Percentiles rank a stretch among this genome's conserved stretches.
Conservation (phyloP, 2,329 filamentous ascomycete species). For the Exophiala bonariae region DNA sequence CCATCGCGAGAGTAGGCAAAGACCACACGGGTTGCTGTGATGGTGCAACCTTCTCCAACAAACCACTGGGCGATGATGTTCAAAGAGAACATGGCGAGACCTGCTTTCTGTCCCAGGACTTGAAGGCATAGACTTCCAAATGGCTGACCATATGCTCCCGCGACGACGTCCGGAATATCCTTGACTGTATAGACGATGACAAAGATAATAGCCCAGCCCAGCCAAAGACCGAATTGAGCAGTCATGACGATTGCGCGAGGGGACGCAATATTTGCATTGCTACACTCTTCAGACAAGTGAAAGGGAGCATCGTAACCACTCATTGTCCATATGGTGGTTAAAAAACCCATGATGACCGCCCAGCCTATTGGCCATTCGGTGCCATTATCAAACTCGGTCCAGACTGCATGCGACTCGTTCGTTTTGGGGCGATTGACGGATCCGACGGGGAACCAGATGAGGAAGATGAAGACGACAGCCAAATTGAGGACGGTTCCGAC, state of each 20-base stretch:
- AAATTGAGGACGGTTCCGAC: slow-evolving; percentile 33
- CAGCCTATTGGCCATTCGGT: slow-evolving; percentile 35
- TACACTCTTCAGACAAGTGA: slow-evolving; percentile 35
- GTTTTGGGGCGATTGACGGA: slow-evolving; percentile 33
- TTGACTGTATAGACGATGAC: slow-evolving; percentile 35
- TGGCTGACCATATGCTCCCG: slow-evolving; percentile 33
- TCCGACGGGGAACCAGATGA: slow-evolving; percentile 37
- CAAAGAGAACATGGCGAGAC: slow-evolving; percentile 34
- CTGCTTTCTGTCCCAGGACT: slow-evolving; percentile 31
- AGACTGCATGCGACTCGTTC: slow-evolving; percentile 35
- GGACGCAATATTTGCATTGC: slow-evolving; percentile 34
- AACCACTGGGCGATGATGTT: slow-evolving; percentile 35
- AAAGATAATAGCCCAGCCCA: slow-evolving; percentile 31
- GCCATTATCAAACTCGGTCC: slow-evolving; percentile 29
- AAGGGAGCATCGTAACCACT: slow-evolving; percentile 34
- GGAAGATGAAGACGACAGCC: slow-evolving; percentile 34
- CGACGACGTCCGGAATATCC: slow-evolving; percentile 32
- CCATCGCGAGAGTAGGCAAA: slow-evolving; percentile 35
- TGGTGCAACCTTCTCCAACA: slow-evolving; percentile 33
- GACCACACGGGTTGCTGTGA: slow-evolving; percentile 31
- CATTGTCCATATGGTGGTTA: slow-evolving; percentile 41
- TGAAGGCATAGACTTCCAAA: slow-evolving; percentile 34
- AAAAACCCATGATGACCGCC: slow-evolving; percentile 40
- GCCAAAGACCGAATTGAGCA: slow-evolving; percentile 29
- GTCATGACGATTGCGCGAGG: slow-evolving; percentile 36